These are phyloP conservation scores for Agrostemma githago DNA, from an alignment of 148 eudicot species.

Conservation along the genomic window DNA sequence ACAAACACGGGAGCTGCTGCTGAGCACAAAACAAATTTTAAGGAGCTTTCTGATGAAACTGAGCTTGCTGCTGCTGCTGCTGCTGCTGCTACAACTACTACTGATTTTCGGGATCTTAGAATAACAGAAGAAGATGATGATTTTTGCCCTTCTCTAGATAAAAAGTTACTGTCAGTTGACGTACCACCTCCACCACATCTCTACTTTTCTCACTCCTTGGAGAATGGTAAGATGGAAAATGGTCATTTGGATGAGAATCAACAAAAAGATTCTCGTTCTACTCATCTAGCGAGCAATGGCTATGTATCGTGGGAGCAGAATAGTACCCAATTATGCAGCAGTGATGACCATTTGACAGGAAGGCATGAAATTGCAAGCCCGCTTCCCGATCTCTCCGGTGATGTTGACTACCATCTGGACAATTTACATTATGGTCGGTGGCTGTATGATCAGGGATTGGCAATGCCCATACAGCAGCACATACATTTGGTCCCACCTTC, in stretches of 20 bases:
- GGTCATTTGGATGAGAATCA: conserved; percentile 23
- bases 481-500: conserved; percentile 34
- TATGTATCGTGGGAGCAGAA: conserved; percentile 12
- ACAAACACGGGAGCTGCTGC: conserved; percentile 9
- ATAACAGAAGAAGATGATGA: conserved; percentile 26
- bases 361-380: conserved; percentile 24
- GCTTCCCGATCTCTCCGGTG: conserved; percentile 64
- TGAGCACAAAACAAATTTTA: conserved; percentile 25
- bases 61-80: conserved; percentile 37
- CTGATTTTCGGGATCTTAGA: conserved; percentile 28
- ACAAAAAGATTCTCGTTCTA: conserved; percentile 10
- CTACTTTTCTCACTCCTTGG: conserved; percentile 27
- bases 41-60: conserved; percentile 31
- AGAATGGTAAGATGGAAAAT: conserved; percentile 31
- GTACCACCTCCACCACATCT: conserved; percentile 44
- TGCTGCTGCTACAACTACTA: conserved; percentile 2
- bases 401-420: conserved; percentile 43
- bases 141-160: conserved; percentile 12
- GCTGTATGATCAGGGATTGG: conserved; percentile 39
- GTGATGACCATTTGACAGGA: conserved; percentile 4
- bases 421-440: conserved; percentile 50
- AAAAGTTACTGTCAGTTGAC: conserved; percentile 8
- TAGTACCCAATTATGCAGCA: conserved; percentile 12
- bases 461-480: conserved; percentile 31
- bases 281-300: conserved; percentile 8